These are phyloP conservation scores for Agrocybe chaxingu DNA, from an alignment of 768 basidiomycete species.

Conservation along the genomic window DNA sequence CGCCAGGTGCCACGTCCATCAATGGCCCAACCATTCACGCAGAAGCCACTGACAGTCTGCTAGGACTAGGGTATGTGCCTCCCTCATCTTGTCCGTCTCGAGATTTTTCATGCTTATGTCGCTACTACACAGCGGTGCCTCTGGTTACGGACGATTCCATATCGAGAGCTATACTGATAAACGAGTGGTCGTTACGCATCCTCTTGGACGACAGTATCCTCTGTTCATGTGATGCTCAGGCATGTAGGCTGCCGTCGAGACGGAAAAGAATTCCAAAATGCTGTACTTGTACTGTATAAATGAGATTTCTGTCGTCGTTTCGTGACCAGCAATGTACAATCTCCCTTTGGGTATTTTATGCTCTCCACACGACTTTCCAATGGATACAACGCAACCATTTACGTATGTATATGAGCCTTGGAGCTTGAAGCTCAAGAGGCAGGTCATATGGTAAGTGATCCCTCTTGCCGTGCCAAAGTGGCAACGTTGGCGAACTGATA, in stretches of 20 bases:
- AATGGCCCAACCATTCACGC: slow-evolving; percentile 52
- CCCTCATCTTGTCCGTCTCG: background rate
- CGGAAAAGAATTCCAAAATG: background rate
- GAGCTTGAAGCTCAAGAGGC: no score
- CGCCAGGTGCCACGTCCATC: slow-evolving; percentile 47
- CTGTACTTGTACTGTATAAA: slow-evolving; percentile 5
- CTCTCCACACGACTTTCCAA: no score
- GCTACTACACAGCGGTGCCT: slow-evolving; percentile 31
- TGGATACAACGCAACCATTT: no score
- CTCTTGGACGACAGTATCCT: slow-evolving; percentile 25
- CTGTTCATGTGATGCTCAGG: slow-evolving; percentile 5
- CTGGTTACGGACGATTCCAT: slow-evolving; percentile 52
- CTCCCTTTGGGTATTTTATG: no score
- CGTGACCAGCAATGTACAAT: no score
- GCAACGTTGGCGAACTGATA: no score
- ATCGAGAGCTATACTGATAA: slow-evolving; percentile 49
- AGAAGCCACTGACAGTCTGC: slow-evolving; percentile 33
- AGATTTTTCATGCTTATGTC: background rate
- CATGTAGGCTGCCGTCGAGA: background rate
- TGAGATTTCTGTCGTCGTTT: background rate
- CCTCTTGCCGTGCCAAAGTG: no score
- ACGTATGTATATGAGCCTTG: no score
- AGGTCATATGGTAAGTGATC: no score
- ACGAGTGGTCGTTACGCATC: slow-evolving; percentile 40
- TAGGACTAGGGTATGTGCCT: slow-evolving; percentile 44